Percentiles rank a stretch among this genome's conserved stretches.
Conservation (phyloP, 1,284 basidiomycete genomes). For the Pholiota adiposa region DNA sequence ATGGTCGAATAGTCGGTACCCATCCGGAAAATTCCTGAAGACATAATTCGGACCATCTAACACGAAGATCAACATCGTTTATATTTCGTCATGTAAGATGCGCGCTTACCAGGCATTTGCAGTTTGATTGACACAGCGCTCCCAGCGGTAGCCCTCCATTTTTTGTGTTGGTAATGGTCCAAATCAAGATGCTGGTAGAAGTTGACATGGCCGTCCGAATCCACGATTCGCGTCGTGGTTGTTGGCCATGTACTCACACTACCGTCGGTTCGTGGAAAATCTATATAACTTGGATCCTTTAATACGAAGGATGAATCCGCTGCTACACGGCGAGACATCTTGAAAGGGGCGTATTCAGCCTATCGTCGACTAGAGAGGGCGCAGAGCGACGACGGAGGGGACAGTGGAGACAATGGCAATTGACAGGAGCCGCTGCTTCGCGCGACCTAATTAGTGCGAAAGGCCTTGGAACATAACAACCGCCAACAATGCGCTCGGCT, state of each 20-base stretch:
- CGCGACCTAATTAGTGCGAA: neutral
- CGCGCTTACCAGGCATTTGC: slow-evolving; percentile 50
- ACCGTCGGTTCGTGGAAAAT: slow-evolving; percentile 68
- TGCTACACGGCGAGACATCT: slow-evolving; percentile 42
- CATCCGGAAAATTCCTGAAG: slow-evolving; percentile 64
- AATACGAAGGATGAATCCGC: slow-evolving; percentile 45
- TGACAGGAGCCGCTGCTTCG: neutral
- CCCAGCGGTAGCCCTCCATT: slow-evolving; percentile 66
- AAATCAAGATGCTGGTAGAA: slow-evolving; percentile 59
- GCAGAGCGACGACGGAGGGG: no score
- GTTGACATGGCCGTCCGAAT: slow-evolving; percentile 67
- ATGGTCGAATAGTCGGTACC: slow-evolving; percentile 77
- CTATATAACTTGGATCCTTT: slow-evolving; percentile 54
- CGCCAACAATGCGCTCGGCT: neutral
- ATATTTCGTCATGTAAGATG: neutral
- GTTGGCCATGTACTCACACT: slow-evolving; percentile 53
- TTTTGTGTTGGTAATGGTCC: slow-evolving; percentile 53
- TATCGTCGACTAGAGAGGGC: neutral
- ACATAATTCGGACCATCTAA: slow-evolving; percentile 62
- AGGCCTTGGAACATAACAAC: slow-evolving; percentile 1
- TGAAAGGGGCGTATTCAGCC: neutral
- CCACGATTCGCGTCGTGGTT: slow-evolving; percentile 56
- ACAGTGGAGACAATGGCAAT: no score
- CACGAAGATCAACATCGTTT: neutral
- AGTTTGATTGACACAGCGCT: slow-evolving; percentile 57